Evolutionary conservation across 768 basidiomycete genomes (phyloP).

Genomic region (Amanita muscaria): DNA sequence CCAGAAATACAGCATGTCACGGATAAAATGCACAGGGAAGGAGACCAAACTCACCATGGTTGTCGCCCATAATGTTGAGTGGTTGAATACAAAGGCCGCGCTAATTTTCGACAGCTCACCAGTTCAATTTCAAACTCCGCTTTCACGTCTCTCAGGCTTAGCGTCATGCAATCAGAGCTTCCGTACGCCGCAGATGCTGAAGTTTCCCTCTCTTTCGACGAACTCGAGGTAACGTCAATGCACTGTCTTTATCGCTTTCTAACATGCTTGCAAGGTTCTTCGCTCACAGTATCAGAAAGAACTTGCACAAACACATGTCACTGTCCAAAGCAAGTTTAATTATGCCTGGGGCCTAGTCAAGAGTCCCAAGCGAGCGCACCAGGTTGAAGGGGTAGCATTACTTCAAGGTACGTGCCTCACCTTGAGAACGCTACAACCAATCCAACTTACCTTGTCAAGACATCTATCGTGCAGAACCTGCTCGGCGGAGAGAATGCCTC

Average conservation of each 20-base stretch:
- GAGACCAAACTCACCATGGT: conserved; percentile 41
- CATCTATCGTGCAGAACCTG: conserved; percentile 82
- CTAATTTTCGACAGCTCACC: conserved; percentile 12
- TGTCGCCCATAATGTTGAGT: conserved; percentile 35
- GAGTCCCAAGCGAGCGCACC: conserved; percentile 74
- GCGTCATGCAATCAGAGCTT: conserved; percentile 65
- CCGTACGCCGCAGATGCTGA: conserved; percentile 96
- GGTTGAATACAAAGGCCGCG: conserved; percentile 8
- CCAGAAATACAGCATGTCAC: conserved; percentile 12
- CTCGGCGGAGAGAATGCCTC: conserved; percentile 85
- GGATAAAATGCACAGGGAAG: conserved; percentile 18
- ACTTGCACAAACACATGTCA: conserved; percentile 71
- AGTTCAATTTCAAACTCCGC: conserved; percentile 35
- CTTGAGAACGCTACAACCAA: conserved; percentile 6
- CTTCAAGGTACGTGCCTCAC: conserved; percentile 59
- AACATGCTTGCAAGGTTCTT: conserved; percentile 50
- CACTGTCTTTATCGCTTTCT: background rate
- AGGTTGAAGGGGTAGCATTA: conserved; percentile 85
- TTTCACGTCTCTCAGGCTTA: background rate
- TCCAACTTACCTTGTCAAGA: conserved; percentile 38
- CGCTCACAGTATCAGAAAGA: conserved; percentile 87
- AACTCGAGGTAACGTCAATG: conserved; percentile 59
- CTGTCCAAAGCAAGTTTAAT: conserved; percentile 95
- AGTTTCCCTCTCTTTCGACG: conserved; percentile 79
- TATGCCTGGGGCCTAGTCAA: conserved; percentile 96